phyloP scores from a whole-genome alignment of 192 early-diverging fungal genomes.

The Podila epigama region DNA sequence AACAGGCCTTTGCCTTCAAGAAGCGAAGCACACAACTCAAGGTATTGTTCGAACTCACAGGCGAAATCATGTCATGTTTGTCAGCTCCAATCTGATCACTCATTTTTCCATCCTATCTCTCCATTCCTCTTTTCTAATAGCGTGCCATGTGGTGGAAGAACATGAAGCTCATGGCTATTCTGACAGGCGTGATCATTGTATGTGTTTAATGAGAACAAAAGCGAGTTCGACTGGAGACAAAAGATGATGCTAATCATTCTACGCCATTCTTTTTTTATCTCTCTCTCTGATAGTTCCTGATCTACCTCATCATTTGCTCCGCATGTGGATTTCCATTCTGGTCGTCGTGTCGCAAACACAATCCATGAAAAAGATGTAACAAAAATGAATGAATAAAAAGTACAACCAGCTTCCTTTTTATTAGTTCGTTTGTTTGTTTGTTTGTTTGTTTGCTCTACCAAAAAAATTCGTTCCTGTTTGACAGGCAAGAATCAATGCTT shows the following conservation, averaged over 20 bases:
- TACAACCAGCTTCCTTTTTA: neutral
- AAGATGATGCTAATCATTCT: neutral
- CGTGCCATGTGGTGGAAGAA: conserved; percentile 97
- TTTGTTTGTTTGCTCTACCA: neutral
- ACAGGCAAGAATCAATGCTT: too few species aligned
- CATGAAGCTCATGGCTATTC: conserved; percentile 78
- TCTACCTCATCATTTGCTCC: conserved; percentile 77
- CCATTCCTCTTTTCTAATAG: conserved; percentile 19
- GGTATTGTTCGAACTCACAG: conserved; percentile 38
- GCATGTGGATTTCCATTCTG: conserved; percentile 82
- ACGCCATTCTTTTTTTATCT: neutral
- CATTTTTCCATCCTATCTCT: neutral
- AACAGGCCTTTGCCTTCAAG: conserved; percentile 89
- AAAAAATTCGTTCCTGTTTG: neutral
- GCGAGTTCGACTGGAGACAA: neutral
- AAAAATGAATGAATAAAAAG: neutral
- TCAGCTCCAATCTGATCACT: too few species aligned
- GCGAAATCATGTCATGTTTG: neutral
- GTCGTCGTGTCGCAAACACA: conserved; percentile 30
- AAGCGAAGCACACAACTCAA: conserved; percentile 85
- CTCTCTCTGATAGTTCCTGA: conserved; percentile 60
- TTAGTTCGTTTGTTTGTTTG: neutral
- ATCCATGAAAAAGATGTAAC: neutral
- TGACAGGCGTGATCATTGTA: conserved; percentile 65
- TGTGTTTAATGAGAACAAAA: conserved; percentile 19